Base-by-base conservation (phyloP, 371 early-diverging fungal genomes). In the Blakeslea trispora region DNA sequence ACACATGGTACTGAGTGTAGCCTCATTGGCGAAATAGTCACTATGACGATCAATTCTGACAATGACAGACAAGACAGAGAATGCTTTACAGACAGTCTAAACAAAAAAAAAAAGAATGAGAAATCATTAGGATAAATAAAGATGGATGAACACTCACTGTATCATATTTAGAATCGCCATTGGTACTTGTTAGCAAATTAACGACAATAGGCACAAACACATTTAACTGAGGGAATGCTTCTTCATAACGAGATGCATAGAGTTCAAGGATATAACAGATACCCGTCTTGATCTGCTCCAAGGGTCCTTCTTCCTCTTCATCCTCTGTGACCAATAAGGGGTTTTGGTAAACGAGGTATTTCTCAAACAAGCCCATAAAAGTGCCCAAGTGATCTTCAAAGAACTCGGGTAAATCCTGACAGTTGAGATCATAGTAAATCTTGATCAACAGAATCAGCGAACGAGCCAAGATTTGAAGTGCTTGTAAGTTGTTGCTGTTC, bases 391-490 rank as follows among this genome's bases (percentile, higher is more conserved):
- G 81, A 63, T 96, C 95, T 63, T 96, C 98, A 61, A 97, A 97
- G 73, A 92, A 96, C 57, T 92, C 95, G 13, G 97, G 97, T 41
- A 97, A 71, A 76, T 99, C 99, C 68, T 97, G 97, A 68, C 84
- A 93, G 68, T 93, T 97, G 50, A 96, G 71, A 66, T 88, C 88
- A 61, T 91, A 94, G 69, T 84, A 98, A 45, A 98, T 90, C 70
- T 96, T 91, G 56, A 84, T 81, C 57, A 96, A 60, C 7, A 94
- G 79, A 49, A 84, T 72, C 43, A 98, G 62, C 13, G 89, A 83
- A 55, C 91, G 85, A 51, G 93, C 81, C 40, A 94, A 76, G 13
- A 87, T 67, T 28, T 82, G 69, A 43, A 97, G 73, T 15, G 86
- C 88, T 31, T 70, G 66, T 19, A 55, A 59, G 61, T 95, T 85